These are phyloP conservation scores for Chaetomium globosum DNA, from an alignment of 2,329 filamentous ascomycete species.

Conservation along the genomic window DNA sequence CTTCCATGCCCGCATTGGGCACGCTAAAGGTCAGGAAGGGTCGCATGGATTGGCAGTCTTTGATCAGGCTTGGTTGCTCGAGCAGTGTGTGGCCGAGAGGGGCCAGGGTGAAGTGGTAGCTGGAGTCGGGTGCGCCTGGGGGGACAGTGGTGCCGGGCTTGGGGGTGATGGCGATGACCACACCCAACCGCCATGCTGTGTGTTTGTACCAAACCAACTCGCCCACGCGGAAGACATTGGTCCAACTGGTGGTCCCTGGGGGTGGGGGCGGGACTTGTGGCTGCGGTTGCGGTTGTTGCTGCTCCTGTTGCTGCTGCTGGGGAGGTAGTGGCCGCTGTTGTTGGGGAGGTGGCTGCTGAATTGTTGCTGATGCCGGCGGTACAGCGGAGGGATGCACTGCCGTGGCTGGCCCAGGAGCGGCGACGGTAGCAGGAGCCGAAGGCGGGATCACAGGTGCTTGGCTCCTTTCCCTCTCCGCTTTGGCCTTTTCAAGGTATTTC, in stretches of 20 bases:
- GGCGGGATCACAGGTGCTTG: slow-evolving; percentile 15
- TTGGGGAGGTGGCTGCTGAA: slow-evolving; percentile 13
- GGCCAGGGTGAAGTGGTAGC: slow-evolving; percentile 37
- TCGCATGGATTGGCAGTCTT: slow-evolving; percentile 40
- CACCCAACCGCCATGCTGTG: slow-evolving; percentile 43
- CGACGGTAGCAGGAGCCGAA: not conserved
- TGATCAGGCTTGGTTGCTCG: slow-evolving; percentile 32
- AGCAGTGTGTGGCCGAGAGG: slow-evolving; percentile 40
- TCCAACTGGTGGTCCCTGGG: slow-evolving; percentile 31
- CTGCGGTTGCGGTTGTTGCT: slow-evolving; percentile 19
- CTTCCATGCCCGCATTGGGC: slow-evolving; percentile 36
- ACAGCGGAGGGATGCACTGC: not conserved
- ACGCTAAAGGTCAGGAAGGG: slow-evolving; percentile 46
- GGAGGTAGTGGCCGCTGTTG: too few relatives aligned
- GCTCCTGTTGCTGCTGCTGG: slow-evolving; percentile 14
- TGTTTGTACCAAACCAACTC: slow-evolving; percentile 45
- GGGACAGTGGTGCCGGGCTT: slow-evolving; percentile 24
- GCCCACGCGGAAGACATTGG: slow-evolving; percentile 41
- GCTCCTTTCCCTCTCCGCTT: slow-evolving; percentile 16
- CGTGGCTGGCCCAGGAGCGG: not conserved
- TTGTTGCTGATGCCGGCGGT: not conserved
- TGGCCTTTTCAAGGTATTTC: slow-evolving; percentile 36
- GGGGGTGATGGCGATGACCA: slow-evolving; percentile 37
- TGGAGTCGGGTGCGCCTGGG: slow-evolving; percentile 25
- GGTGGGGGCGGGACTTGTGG: slow-evolving; percentile 20